Evolutionary conservation across 768 basidiomycete species (phyloP), one percentile per base, ranked within the genome.

Genomic region (Peribolospora kevripleyi): DNA sequence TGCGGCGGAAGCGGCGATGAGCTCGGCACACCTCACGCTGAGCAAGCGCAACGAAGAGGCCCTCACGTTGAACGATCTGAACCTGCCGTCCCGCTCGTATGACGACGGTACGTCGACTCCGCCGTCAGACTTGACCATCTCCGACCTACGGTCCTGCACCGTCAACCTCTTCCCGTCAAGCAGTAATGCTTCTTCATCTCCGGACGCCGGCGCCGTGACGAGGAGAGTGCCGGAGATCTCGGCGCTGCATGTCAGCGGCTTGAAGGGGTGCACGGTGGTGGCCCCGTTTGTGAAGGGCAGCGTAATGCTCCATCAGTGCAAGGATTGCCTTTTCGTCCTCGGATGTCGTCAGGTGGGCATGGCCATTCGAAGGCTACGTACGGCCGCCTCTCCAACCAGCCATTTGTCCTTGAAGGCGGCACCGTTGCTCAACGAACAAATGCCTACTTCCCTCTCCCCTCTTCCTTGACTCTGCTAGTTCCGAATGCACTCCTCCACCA

Each of bases 291-390:
- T 86, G 40, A 64, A 74, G 7, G 82, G 85, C 3, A 86, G 84
- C 61, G 75, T 80, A 4, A 68, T 88, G 53, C 66, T 87, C 0
- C 76, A 84, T 60, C 73, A 80, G 58, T 57, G 85, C 38, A 67
- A 67, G 11, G 65, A 73, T 37, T 84, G 80, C 59, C 68, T 78
- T 5, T 66, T 88, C 36, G 74, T 76, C 13, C 68, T 82, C 4
- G 79, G 76, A 3, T 82, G 82, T 62, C 85, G 83, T 64, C 86
- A 90, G 74, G 85, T 84, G 62, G 38, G 61, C 54, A 7, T 48
- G 13, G 3, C 38, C 49, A 48, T 5, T 84, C 84, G 3, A 76
- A 78, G 50, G 84, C 85, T 2, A 72, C 84, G 64, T 84, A 87
- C 48, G 86, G 88, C 62, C 72, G 79, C 60, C 60, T 85, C 77